A percentile compares a stretch with the other conserved stretches of the same genome.
Conservation (phyloP, 768 basidiomycete species). For the Leccinum variicolor region DNA sequence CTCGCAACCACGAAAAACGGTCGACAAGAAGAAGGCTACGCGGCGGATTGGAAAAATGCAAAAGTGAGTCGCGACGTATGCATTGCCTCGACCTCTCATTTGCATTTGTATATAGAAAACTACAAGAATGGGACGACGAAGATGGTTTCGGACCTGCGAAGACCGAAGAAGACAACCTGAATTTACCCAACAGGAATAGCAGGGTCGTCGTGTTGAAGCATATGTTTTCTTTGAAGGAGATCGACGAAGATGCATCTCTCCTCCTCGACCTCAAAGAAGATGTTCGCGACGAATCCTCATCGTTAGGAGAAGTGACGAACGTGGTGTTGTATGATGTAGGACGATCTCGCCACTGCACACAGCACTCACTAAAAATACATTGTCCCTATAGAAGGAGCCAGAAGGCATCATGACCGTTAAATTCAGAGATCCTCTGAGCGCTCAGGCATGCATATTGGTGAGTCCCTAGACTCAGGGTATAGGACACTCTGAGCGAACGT, state of each 20-base stretch:
- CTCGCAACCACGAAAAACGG: constrained; percentile 52
- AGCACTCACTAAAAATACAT: constrained; percentile 2
- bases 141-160: constrained; percentile 82
- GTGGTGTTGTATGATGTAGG: constrained; percentile 93
- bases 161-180: constrained; percentile 49
- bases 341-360: constrained; percentile 8
- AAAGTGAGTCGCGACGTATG: constrained; percentile 46
- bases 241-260: constrained; percentile 81
- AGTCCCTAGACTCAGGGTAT: constrained; percentile 26
- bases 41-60: constrained; percentile 83
- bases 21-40: constrained; percentile 76
- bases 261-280: constrained; percentile 95
- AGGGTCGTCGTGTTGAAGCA: constrained; percentile 91
- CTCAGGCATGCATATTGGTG: constrained; percentile 88
- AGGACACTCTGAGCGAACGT: not conserved
- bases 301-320: constrained; percentile 92
- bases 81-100: not conserved
- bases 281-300: constrained; percentile 89
- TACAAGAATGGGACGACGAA: constrained; percentile 92
- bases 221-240: constrained; percentile 88
- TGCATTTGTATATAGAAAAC: constrained; percentile 55
- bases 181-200: constrained; percentile 49
- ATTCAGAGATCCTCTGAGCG: constrained; percentile 88
- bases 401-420: constrained; percentile 97
- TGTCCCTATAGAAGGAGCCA: constrained; percentile 66